Conservation (phyloP, 2,329 filamentous ascomycete genomes). For the Calonectria hongkongensis region DNA sequence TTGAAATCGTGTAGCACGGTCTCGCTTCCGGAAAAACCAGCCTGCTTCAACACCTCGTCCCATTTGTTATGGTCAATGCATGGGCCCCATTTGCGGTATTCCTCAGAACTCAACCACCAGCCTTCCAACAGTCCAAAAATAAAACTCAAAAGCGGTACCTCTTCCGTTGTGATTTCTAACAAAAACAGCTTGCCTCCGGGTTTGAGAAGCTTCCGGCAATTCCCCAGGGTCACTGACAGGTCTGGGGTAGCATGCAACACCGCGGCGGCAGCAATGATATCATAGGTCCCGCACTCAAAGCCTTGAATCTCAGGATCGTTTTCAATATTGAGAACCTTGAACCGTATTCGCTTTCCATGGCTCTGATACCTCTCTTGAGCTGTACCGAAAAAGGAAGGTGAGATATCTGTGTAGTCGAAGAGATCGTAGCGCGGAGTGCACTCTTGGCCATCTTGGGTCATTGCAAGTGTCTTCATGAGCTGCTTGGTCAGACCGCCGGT, state of each 20-base stretch:
- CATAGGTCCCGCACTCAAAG: conserved; percentile 44
- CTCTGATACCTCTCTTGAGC: conserved; percentile 42
- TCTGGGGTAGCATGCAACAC: conserved; percentile 45
- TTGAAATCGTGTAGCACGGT: not conserved
- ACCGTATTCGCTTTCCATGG: conserved; percentile 38
- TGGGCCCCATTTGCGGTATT: conserved; percentile 18
- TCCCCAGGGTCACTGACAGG: not conserved
- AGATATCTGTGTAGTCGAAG: conserved; percentile 63
- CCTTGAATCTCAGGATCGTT: conserved; percentile 40
- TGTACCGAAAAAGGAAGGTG: conserved; percentile 53
- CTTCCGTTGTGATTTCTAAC: conserved; percentile 56
- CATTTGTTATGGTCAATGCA: conserved; percentile 19
- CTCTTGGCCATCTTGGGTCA: not conserved
- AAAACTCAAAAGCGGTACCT: conserved; percentile 60
- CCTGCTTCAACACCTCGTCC: conserved; percentile 2
- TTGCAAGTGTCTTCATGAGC: conserved; percentile 24
- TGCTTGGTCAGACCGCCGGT: conserved; percentile 57
- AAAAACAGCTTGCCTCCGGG: conserved; percentile 54
- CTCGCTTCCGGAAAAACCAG: conserved; percentile 17
- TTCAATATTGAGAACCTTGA: conserved; percentile 54
- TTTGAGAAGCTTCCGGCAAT: conserved; percentile 5
- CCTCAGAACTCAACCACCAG: conserved; percentile 54
- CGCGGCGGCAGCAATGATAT: conserved; percentile 53
- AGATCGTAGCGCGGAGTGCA: not conserved
- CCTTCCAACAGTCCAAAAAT: conserved; percentile 56